phyloP scores from a whole-genome alignment of 176 grass and related monocot genomes.

The Zoysia japonica region DNA sequence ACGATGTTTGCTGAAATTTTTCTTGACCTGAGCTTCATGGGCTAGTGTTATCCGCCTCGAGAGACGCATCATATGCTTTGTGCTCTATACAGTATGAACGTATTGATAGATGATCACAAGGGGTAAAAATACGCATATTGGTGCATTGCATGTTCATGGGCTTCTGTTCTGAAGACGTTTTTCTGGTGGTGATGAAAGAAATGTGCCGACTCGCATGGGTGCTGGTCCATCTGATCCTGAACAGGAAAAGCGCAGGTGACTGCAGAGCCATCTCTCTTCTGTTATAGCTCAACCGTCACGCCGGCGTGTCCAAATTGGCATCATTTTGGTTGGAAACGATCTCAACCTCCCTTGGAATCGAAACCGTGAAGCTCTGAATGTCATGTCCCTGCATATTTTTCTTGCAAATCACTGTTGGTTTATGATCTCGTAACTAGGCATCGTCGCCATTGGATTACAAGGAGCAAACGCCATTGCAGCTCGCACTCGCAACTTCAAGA shows the following conservation, averaged over 20 bases:
- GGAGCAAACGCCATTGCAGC: not conserved
- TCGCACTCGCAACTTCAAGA: not conserved
- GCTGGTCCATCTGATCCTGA: too few relatives aligned
- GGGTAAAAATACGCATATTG: too few relatives aligned
- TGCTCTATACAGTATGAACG: not conserved
- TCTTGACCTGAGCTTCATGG: not conserved
- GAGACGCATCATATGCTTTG: slow-evolving; percentile 1
- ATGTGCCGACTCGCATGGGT: too few relatives aligned
- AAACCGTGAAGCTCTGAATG: too few relatives aligned
- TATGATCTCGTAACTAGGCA: not conserved
- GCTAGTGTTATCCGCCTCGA: slow-evolving; percentile 24
- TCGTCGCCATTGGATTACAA: not conserved
- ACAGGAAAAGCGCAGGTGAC: not conserved
- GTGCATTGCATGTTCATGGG: not conserved
- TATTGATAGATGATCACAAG: not conserved
- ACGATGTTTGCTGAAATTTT: not conserved
- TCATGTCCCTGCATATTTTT: not conserved
- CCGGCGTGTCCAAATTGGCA: not conserved
- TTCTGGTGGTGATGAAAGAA: too few relatives aligned
- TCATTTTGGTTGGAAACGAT: not conserved
- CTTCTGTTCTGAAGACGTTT: not conserved
- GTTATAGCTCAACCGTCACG: not conserved
- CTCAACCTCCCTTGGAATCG: too few relatives aligned
- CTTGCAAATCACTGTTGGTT: not conserved
- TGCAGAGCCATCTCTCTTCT: not conserved